Evolutionary conservation across 495 filamentous ascomycete species (phyloP), one percentile per base, ranked within the genome.

Genomic region (Aspergillus conjunctus): DNA sequence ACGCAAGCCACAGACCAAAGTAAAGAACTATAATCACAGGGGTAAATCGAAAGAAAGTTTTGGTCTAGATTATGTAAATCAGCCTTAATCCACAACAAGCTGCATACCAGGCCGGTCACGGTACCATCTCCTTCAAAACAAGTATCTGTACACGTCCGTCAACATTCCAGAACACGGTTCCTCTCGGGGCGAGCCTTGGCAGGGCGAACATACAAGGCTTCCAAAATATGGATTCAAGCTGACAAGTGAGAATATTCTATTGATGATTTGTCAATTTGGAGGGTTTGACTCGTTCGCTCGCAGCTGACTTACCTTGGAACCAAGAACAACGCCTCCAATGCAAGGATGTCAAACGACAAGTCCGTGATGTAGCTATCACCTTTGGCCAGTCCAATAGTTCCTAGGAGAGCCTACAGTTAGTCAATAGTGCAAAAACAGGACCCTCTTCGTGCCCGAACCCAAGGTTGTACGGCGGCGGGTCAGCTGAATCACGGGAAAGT

Each of bases 141-240:
- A 91, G 92, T 57, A 96, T 92, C 75, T 80, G 67, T 50, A 48
- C 41, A 50, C 45, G 62, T 79, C 60, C 77, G 70, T 53, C n/a
- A 21, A 44, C 26, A 34, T 48, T 56, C 66, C 45, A 45, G 37
- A 53, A 58, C 15, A 64, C 39, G 34, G 54, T 61, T 41, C 22
- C n/a, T 55, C 26, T 39, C 32, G 21, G 9, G 45, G 22, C 46
- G 45, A 20, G 52, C 10, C 33, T 59, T 51, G 45, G 54, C 54
- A 44, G 41, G 39, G 54, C 65, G 51, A 56, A 67, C 84, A 62
- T 75, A 86, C 84, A 63, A 88, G 67, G 45, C 85, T 92, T 57
- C 93, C 93, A 83, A 96, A 97, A 71, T 95, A 98, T 2, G 90
- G 89, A 64, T 92, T 91, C 64, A 98, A 70, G 71, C 91, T 93